phyloP scores from a whole-genome alignment of 1,139 yeast genomes.

The Nakaseomyces nivariensis region DNA sequence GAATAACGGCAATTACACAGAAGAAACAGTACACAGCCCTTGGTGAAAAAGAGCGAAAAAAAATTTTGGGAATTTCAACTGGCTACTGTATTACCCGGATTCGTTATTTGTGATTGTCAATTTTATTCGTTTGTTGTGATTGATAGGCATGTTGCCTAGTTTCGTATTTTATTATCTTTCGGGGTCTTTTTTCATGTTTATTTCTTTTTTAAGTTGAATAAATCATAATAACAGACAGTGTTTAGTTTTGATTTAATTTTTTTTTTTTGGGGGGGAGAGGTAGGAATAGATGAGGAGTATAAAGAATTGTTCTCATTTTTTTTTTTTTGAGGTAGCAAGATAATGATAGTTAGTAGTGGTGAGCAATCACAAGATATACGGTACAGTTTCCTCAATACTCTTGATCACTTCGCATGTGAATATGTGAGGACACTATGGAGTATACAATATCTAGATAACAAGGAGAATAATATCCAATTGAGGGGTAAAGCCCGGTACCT shows the following conservation, averaged over 20 bases:
- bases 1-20: not conserved
- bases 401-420: slow-evolving; percentile 44
- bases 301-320: not conserved
- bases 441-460: slow-evolving; percentile 34
- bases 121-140: too few relatives aligned
- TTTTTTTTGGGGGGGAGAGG: not conserved
- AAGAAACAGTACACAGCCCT: too few relatives aligned
- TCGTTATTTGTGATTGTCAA: too few relatives aligned
- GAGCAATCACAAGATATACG: slow-evolving; percentile 16
- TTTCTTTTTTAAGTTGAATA: too few relatives aligned
- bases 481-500: slow-evolving; percentile 1
- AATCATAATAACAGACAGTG: too few relatives aligned
- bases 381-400: slow-evolving; percentile 23
- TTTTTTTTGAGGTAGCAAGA: not conserved
- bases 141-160: too few relatives aligned
- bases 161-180: too few relatives aligned
- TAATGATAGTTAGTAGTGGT: not conserved
- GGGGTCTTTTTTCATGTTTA: too few relatives aligned
- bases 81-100: too few relatives aligned
- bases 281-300: not conserved
- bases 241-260: too few relatives aligned
- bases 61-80: too few relatives aligned
- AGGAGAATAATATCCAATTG: slow-evolving; percentile 4
- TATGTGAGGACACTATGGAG: slow-evolving; percentile 40
- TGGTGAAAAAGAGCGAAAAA: not conserved